phyloP scores from a whole-genome alignment of 495 filamentous ascomycete genomes.

The Articulospora tetracladia region DNA sequence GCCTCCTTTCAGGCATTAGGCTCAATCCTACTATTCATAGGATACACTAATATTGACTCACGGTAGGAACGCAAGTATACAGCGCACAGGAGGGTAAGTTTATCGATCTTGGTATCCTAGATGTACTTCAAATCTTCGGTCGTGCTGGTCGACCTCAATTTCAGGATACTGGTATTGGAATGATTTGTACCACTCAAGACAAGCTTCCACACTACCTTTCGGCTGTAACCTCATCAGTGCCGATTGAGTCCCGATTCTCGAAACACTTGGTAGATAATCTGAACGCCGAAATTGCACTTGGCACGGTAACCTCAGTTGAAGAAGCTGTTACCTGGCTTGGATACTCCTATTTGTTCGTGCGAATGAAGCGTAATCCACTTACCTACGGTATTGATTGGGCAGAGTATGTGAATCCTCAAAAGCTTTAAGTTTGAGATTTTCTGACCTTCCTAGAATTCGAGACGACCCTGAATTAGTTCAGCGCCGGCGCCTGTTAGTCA shows the following conservation, averaged over 20 bases:
- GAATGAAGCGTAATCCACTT: slow-evolving; percentile 88
- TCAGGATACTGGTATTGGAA: slow-evolving; percentile 91
- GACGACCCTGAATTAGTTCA: slow-evolving; percentile 84
- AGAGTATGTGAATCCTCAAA: slow-evolving; percentile 44
- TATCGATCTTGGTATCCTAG: slow-evolving; percentile 92
- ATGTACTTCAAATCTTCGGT: slow-evolving; percentile 98
- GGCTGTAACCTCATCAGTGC: slow-evolving; percentile 91
- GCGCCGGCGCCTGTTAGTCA: slow-evolving; percentile 75
- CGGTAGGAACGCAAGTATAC: slow-evolving; percentile 84
- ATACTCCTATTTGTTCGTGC: slow-evolving; percentile 95
- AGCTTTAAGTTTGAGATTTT: neutral
- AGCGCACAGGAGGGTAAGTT: slow-evolving; percentile 95
- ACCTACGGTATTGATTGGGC: slow-evolving; percentile 94
- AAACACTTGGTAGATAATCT: slow-evolving; percentile 90
- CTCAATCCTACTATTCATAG: no score
- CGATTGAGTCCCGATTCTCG: slow-evolving; percentile 93
- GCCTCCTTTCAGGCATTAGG: neutral
- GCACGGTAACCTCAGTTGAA: slow-evolving; percentile 90
- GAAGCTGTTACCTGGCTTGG: slow-evolving; percentile 97
- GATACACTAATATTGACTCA: neutral
- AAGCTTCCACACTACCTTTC: slow-evolving; percentile 88
- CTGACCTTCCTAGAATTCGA: slow-evolving; percentile 35
- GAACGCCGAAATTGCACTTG: slow-evolving; percentile 91
- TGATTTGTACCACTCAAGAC: slow-evolving; percentile 93
- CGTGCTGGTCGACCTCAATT: slow-evolving; percentile 97